Base-by-base conservation (phyloP, 306 rosid genomes). In the Quercus alba region DNA sequence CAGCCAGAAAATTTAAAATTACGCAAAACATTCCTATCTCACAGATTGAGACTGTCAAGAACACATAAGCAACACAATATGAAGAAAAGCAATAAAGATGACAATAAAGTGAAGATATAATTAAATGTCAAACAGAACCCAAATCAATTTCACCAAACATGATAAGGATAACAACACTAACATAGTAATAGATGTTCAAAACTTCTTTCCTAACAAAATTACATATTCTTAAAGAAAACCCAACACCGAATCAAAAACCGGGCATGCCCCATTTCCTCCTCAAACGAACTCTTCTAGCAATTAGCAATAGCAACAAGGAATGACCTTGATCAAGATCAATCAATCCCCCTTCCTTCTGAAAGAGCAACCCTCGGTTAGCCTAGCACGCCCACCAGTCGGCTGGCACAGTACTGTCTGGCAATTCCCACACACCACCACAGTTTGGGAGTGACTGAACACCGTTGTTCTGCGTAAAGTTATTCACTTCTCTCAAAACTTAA, bases 331-430 rank as follows among this genome's bases (percentile, higher is more conserved):
- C 30, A 70, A 41, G 46, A 41, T 73, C 75, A 86, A 81, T 86
- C 89, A 86, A 81, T 86, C 89, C 13, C 87, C 87, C 77, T 86
- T 83, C 71, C 70, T 83, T 57, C 87, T 86, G 70, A 86, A 86
- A 63, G 89, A 86, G 75, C 89, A 86, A 1, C 89, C 89, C 54
- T 86, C 89, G 8, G 87, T 86, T 44, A 86, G 78, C 67, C 79
- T 78, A 74, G 89, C 89, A 10, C 89, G 83, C 41, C 89, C 89
- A 64, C 89, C 89, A 13, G 87, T 86, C 18, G 89, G 87, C 81
- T 86, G 89, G 85, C 89, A 86, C 76, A 86, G 69, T 18, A 86
- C 85, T 0, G 87, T 57, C 81, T 86, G 89, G 83, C 89, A 86
- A 76, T 86, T 86, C 12, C 89, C 89, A 12, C 89, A 86, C 38